Evolutionary conservation across 164 flowering plant species (phyloP).

Genomic region (Pachysandra terminalis): DNA sequence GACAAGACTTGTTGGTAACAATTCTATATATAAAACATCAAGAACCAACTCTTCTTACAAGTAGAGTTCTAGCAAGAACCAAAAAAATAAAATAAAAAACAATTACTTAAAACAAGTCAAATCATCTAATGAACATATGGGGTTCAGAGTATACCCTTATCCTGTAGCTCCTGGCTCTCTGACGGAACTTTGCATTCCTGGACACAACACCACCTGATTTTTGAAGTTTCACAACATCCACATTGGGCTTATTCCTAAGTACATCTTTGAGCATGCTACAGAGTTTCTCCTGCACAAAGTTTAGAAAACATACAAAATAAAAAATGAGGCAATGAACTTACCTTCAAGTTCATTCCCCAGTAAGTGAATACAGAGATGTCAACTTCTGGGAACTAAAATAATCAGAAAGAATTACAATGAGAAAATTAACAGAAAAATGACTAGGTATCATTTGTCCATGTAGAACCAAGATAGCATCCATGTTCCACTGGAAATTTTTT

Average conservation of each 20-base stretch:
- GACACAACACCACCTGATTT: slow-evolving; percentile 95
- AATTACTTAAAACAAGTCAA: neutral
- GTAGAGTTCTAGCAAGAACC: neutral
- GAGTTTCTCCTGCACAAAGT: slow-evolving; percentile 72
- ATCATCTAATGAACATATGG: slow-evolving; percentile 2
- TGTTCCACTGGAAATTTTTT: neutral
- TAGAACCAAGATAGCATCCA: neutral
- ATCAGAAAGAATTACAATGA: neutral
- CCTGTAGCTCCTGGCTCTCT: slow-evolving; percentile 62
- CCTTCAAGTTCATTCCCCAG: neutral
- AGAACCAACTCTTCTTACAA: neutral
- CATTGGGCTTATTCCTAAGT: slow-evolving; percentile 60
- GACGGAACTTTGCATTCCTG: slow-evolving; percentile 69
- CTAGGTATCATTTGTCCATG: neutral
- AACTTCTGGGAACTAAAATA: neutral
- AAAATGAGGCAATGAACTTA: neutral
- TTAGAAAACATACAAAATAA: neutral
- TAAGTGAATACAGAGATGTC: neutral
- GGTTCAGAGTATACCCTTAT: slow-evolving; percentile 57
- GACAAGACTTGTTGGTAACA: no score
- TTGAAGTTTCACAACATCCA: slow-evolving; percentile 97
- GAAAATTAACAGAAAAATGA: neutral
- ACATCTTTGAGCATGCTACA: slow-evolving; percentile 92
- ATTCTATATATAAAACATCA: no score
- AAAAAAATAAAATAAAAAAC: neutral